Conservation (phyloP, 2,329 filamentous ascomycete species). For the Niveomyces coronatus region DNA sequence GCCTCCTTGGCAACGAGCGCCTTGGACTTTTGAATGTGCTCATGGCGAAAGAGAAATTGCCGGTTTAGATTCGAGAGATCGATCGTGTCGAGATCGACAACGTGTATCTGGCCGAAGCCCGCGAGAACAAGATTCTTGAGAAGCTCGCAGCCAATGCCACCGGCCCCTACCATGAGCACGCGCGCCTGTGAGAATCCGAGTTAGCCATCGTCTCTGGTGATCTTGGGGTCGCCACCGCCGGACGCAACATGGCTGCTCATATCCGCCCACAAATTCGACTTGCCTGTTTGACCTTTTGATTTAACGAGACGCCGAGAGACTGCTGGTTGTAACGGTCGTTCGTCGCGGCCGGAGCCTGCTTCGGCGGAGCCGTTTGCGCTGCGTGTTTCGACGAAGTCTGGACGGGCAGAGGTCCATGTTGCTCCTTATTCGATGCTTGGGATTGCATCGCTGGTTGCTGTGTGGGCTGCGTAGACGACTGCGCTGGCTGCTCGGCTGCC, state of each 20-base stretch:
- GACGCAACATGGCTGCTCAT: too few species aligned
- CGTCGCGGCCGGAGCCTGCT: slow-evolving; percentile 18
- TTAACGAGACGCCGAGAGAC: slow-evolving; percentile 55
- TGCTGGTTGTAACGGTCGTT: slow-evolving; percentile 50
- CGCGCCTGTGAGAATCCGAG: slow-evolving; percentile 48
- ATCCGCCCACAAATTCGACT: slow-evolving; percentile 13
- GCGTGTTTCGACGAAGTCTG: slow-evolving; percentile 9
- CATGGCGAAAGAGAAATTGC: slow-evolving; percentile 91
- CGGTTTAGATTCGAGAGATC: slow-evolving; percentile 96
- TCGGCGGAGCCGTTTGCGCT: slow-evolving; percentile 13
- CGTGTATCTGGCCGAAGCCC: slow-evolving; percentile 85
- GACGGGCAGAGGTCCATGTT: not conserved
- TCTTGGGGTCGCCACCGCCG: too few species aligned
- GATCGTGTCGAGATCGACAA: slow-evolving; percentile 96
- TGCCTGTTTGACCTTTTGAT: slow-evolving; percentile 61
- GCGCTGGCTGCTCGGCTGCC: slow-evolving; percentile 12
- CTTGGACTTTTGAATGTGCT: slow-evolving; percentile 97
- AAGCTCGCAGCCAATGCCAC: slow-evolving; percentile 94
- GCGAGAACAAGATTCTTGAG: slow-evolving; percentile 91
- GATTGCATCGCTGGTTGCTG: not conserved
- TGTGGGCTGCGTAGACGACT: not conserved
- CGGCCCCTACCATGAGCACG: slow-evolving; percentile 89
- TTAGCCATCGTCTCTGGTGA: too few species aligned
- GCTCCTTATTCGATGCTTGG: not conserved
- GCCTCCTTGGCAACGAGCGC: slow-evolving; percentile 89